Evolutionary conservation across 768 basidiomycete genomes (phyloP).

Genomic region (Russula abietina): DNA sequence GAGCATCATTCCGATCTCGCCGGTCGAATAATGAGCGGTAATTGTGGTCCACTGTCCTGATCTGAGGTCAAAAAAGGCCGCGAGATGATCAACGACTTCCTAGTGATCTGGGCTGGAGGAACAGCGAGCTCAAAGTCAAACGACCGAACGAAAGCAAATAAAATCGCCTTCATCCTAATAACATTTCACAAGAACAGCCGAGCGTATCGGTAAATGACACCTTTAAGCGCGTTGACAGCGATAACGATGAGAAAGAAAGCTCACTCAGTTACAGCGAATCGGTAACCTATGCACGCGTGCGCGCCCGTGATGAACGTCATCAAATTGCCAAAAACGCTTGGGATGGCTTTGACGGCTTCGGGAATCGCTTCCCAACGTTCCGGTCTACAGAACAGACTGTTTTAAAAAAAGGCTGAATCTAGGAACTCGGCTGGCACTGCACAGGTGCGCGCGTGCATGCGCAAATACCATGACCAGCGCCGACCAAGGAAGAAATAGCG

Average conservation of each 20-base stretch:
- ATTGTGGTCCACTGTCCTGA: conserved; percentile 5
- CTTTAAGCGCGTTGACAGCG: too few species aligned
- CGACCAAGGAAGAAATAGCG: conserved; percentile 7
- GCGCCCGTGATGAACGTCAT: conserved; percentile 21
- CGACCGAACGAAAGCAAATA: conserved; percentile 27
- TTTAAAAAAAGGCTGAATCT: neutral
- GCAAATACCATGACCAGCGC: neutral
- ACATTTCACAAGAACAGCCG: neutral
- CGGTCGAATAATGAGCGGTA: conserved; percentile 23
- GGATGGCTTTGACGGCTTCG: conserved; percentile 8
- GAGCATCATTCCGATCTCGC: conserved; percentile 5
- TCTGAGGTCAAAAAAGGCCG: conserved; percentile 20
- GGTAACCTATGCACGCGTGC: conserved; percentile 26
- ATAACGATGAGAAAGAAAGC: neutral
- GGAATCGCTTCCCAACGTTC: conserved; percentile 25
- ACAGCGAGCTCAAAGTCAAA: conserved; percentile 26
- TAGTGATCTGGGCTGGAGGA: conserved; percentile 4
- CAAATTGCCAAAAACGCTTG: conserved; percentile 20
- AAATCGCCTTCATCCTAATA: conserved; percentile 26
- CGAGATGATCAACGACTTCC: conserved; percentile 15
- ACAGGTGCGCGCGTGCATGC: neutral
- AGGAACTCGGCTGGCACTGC: too few species aligned
- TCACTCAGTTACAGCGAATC: conserved; percentile 23
- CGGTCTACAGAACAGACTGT: conserved; percentile 9
- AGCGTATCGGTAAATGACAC: neutral